Evolutionary conservation across 306 rosid species (phyloP).

Genomic region (Quercus glauca): DNA sequence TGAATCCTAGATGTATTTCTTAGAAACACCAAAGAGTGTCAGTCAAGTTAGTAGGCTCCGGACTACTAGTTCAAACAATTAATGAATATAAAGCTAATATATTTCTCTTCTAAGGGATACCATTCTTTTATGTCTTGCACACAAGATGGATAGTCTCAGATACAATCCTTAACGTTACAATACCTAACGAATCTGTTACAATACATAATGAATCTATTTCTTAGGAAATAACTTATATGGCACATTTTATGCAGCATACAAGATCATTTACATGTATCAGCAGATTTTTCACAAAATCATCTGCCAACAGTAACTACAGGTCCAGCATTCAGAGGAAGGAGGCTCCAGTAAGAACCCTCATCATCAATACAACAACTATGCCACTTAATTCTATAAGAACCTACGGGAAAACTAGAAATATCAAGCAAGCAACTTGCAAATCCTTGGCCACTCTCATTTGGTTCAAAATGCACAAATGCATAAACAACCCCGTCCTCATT

Average conservation of each 20-base stretch:
- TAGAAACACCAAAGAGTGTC: too few species aligned
- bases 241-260: neutral
- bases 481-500: conserved; percentile 19
- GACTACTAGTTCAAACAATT: neutral
- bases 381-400: conserved; percentile 64
- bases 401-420: conserved; percentile 52
- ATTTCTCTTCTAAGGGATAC: too few species aligned
- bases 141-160: too few species aligned
- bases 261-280: neutral
- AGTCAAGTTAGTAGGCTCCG: too few species aligned
- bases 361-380: conserved; percentile 50
- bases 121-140: too few species aligned
- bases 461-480: conserved; percentile 34
- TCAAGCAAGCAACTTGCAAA: conserved; percentile 66
- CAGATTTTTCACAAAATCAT: neutral
- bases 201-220: neutral
- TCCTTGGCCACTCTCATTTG: conserved; percentile 59
- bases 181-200: neutral
- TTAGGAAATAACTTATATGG: neutral
- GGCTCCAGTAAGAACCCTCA: conserved; percentile 49
- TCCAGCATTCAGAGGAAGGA: conserved; percentile 55
- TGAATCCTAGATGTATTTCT: too few species aligned
- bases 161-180: too few species aligned
- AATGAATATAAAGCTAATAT: neutral
- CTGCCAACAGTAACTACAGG: conserved; percentile 38